Evolutionary conservation across 768 basidiomycete genomes (phyloP).

Genomic region (Hygrocybe coccinea): DNA sequence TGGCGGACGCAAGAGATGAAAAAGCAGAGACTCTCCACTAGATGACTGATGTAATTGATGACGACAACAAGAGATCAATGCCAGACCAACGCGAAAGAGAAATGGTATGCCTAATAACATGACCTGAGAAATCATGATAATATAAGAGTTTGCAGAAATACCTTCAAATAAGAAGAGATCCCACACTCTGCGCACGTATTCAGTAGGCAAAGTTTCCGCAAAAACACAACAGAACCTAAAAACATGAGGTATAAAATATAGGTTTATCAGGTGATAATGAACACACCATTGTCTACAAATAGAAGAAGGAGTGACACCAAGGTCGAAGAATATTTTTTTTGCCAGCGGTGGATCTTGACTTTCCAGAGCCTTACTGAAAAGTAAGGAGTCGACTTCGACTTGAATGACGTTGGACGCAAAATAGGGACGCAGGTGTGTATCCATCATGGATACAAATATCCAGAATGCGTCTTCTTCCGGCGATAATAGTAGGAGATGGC

Average conservation of each 20-base stretch:
- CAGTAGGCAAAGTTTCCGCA: slow-evolving; percentile 57
- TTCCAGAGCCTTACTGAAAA: slow-evolving; percentile 71
- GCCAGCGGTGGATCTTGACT: slow-evolving; percentile 51
- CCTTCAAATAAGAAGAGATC: slow-evolving; percentile 81
- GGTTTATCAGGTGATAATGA: neutral
- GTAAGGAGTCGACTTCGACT: slow-evolving; percentile 68
- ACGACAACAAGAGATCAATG: slow-evolving; percentile 56
- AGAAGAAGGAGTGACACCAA: slow-evolving; percentile 52
- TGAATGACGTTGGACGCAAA: slow-evolving; percentile 58
- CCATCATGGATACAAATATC: slow-evolving; percentile 86
- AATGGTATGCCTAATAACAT: slow-evolving; percentile 55
- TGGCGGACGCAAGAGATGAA: slow-evolving; percentile 48
- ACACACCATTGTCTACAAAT: slow-evolving; percentile 65
- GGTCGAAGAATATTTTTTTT: slow-evolving; percentile 61
- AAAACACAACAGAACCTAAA: slow-evolving; percentile 71
- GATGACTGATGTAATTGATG: slow-evolving; percentile 51
- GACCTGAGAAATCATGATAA: neutral
- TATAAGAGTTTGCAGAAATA: slow-evolving; percentile 24
- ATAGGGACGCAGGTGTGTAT: slow-evolving; percentile 73
- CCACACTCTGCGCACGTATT: slow-evolving; percentile 72
- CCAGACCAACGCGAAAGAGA: slow-evolving; percentile 69
- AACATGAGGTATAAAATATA: neutral
- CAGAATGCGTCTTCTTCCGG: slow-evolving; percentile 90
- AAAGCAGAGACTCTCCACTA: slow-evolving; percentile 44
- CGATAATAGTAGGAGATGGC: slow-evolving; percentile 65